These are phyloP conservation scores for Hypoxylon sp. DNA, from an alignment of 2,329 filamentous ascomycete species.

Conservation along the genomic window DNA sequence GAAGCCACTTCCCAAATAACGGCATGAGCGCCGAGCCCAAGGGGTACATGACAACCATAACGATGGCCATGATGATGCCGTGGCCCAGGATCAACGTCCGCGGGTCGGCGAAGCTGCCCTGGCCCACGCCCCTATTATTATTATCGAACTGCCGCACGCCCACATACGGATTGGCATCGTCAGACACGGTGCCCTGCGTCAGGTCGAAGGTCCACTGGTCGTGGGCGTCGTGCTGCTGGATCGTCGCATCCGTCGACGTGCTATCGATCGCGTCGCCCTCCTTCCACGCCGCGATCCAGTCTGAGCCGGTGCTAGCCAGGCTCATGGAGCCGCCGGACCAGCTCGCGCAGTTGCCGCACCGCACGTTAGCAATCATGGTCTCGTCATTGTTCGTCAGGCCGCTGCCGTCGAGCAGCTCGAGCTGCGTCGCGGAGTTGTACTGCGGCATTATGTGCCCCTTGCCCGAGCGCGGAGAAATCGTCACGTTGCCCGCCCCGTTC, in stretches of 20 bases:
- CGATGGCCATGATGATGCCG: conserved; percentile 72
- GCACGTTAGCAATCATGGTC: conserved; percentile 71
- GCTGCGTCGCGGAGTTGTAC: conserved; percentile 57
- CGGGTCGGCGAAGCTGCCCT: conserved; percentile 32
- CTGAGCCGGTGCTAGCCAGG: conserved; percentile 56
- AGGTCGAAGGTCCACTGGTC: conserved; percentile 64
- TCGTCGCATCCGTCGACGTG: conserved; percentile 55
- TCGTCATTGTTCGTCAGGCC: conserved; percentile 61
- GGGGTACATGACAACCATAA: conserved; percentile 71
- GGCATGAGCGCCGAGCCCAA: conserved; percentile 72
- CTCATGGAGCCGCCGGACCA: conserved; percentile 61
- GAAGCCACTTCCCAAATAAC: conserved; percentile 66
- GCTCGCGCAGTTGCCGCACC: conserved; percentile 65
- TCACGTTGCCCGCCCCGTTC: conserved; percentile 70
- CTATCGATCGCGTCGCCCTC: conserved; percentile 61
- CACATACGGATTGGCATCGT: conserved; percentile 67
- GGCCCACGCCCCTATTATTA: conserved; percentile 34
- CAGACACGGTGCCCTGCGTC: conserved; percentile 59
- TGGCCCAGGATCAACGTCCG: conserved; percentile 58
- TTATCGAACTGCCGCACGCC: conserved; percentile 24
- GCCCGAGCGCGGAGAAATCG: conserved; percentile 69
- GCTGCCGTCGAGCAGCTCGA: conserved; percentile 70
- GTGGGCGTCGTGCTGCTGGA: conserved; percentile 62
- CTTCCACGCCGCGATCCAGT: conserved; percentile 70
- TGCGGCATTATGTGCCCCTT: conserved; percentile 63